phyloP scores from a whole-genome alignment of 2,329 filamentous ascomycete genomes.

The Verticillium isaacii region DNA sequence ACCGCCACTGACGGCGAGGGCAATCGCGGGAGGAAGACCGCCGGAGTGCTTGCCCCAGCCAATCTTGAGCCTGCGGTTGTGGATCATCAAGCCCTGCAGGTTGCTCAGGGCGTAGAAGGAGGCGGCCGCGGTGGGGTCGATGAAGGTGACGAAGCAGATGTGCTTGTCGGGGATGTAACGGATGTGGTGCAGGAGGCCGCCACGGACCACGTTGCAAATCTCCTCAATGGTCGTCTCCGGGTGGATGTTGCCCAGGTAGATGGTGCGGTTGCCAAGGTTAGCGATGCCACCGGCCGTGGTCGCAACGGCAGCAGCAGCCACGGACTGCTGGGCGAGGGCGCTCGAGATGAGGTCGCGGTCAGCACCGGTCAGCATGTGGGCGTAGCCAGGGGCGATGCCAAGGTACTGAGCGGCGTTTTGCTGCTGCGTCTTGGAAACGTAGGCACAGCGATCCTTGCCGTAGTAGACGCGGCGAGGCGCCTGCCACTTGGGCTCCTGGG shows the following conservation, averaged over 20 bases:
- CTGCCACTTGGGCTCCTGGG: constrained; percentile 96
- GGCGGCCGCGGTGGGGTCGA: constrained; percentile 94
- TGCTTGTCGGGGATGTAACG: constrained; percentile 99
- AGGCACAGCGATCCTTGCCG: constrained; percentile 96
- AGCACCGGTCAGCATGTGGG: constrained; percentile 91
- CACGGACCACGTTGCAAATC: constrained; percentile 97
- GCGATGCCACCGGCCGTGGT: constrained; percentile 95
- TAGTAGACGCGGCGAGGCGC: constrained; percentile 94
- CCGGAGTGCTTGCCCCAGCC: constrained; percentile 99
- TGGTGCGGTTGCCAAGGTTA: constrained; percentile 94
- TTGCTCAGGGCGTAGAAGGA: constrained; percentile 98
- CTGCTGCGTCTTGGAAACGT: constrained; percentile 98
- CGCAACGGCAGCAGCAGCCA: constrained; percentile 91
- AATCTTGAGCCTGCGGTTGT: constrained; percentile 96
- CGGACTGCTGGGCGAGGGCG: constrained; percentile 93
- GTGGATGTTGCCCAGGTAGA: constrained; percentile 98
- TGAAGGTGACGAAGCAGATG: constrained; percentile 99
- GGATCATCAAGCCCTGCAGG: constrained; percentile 96
- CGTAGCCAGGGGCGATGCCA: constrained; percentile 93
- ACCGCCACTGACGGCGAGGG: constrained; percentile 90
- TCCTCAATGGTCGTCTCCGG: constrained; percentile 98
- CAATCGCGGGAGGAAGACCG: constrained; percentile 90
- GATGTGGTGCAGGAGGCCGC: constrained; percentile 93
- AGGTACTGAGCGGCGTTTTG: constrained; percentile 98
- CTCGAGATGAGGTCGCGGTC: constrained; percentile 96